Base-by-base conservation (phyloP, 2,329 filamentous ascomycete genomes). In the Colletotrichum tofieldiae region DNA sequence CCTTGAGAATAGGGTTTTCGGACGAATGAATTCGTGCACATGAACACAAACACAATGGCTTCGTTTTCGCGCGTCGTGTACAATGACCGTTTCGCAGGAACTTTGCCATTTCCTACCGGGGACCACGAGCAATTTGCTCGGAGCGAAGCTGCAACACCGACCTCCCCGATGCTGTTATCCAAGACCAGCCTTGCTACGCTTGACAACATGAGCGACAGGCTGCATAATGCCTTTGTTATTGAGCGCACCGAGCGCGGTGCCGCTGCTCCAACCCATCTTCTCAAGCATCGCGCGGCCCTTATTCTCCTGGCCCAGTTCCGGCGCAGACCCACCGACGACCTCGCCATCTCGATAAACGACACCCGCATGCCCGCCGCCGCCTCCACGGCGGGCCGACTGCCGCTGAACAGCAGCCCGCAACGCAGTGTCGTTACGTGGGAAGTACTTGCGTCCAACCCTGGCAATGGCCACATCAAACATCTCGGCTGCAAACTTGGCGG, bases 201-300 rank as follows among this genome's bases (percentile, higher is more conserved):
- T 98, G 76, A 99, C 93, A 35, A 96, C 90, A 75, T 98, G 95
- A 35, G 91, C 88, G 32, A 99, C 93, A 0, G 96, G 96, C 73
- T 94, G 90, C 75, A 97, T 82, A 64, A 98, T 96, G 41, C 96
- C 96, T 81, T 96, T 94, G 81, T 97, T 98, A 74, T 97, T 91
- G 1, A 86, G 79, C 14, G 93, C 90, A 64, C 96, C 96, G 1
- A 99, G 87, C 1, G 93, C 93, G 78, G 92, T 97, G 6, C 96
- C 96, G 64, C 88, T 92, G 73, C 90, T 93, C 95, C 96, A 99
- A 4, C 96, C 96, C 96, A 98, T 98, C 83, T 96, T 98, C 84
- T 97, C 94, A 75, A 99, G 84, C 91, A 99, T 93, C 3, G 91
- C 90, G 62, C 94, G 90, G 14, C 96, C 96, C 75, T 91, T 94